These are phyloP conservation scores for Candida labiduridarum DNA, from an alignment of 1,139 yeast species.

Conservation along the genomic window DNA sequence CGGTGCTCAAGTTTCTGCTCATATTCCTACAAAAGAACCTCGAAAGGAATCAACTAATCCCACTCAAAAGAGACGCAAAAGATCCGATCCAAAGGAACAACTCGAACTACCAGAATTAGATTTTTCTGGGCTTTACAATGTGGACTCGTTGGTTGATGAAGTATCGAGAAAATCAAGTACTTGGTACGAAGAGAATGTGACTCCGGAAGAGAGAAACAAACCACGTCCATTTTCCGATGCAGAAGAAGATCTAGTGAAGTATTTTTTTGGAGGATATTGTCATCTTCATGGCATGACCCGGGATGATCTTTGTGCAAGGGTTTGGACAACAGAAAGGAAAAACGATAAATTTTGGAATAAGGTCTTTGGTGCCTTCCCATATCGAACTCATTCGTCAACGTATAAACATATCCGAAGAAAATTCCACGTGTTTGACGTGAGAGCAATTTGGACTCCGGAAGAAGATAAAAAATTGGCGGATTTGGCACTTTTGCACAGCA, in stretches of 20 bases:
- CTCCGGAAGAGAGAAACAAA: conserved; percentile 29
- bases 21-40: background rate
- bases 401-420: conserved; percentile 91
- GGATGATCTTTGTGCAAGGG: conserved; percentile 73
- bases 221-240: conserved; percentile 56
- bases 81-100: conserved; percentile 5
- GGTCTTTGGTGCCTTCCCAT: conserved; percentile 74
- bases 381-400: conserved; percentile 82
- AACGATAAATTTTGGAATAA: conserved; percentile 91
- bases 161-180: conserved; percentile 36
- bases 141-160: conserved; percentile 40
- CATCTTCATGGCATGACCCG: conserved; percentile 60
- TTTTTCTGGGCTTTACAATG: conserved; percentile 30
- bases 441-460: conserved; percentile 87
- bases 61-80: background rate
- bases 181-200: conserved; percentile 41
- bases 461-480: conserved; percentile 72
- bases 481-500: conserved; percentile 66
- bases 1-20: background rate
- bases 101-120: conserved; percentile 9
- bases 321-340: conserved; percentile 83
- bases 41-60: background rate
- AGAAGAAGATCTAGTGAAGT: conserved; percentile 72
- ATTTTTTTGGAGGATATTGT: conserved; percentile 70
- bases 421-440: conserved; percentile 79